These are phyloP conservation scores for Triangularia setosa DNA, from an alignment of 2,329 filamentous ascomycete genomes.

Conservation along the genomic window DNA sequence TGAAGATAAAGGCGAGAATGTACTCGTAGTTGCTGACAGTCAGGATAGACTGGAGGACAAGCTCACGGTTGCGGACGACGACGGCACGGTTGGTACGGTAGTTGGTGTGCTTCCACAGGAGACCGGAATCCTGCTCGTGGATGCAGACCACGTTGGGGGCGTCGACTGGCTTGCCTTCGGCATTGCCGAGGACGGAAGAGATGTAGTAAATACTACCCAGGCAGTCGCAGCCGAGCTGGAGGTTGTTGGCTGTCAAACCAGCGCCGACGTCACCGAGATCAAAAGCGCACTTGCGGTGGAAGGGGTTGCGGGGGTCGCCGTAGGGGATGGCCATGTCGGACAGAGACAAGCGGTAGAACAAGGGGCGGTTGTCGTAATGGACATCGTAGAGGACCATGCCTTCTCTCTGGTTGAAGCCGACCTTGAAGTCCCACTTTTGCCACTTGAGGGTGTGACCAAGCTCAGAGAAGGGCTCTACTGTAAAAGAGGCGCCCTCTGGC, in stretches of 20 bases:
- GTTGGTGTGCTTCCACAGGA: slow-evolving; percentile 69
- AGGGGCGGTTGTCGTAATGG: slow-evolving; percentile 54
- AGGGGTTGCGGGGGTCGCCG: slow-evolving; percentile 57
- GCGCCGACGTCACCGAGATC: slow-evolving; percentile 64
- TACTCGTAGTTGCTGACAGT: slow-evolving; percentile 71
- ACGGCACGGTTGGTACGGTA: slow-evolving; percentile 60
- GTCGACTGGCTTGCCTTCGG: slow-evolving; percentile 50
- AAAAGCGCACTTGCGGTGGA: slow-evolving; percentile 63
- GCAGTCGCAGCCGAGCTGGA: slow-evolving; percentile 64
- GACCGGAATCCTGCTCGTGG: slow-evolving; percentile 67
- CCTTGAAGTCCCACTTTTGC: slow-evolving; percentile 56
- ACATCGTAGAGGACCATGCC: slow-evolving; percentile 61
- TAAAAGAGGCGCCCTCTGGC: slow-evolving; percentile 60
- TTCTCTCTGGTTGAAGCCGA: slow-evolving; percentile 62
- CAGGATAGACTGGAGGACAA: slow-evolving; percentile 65
- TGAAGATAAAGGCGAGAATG: slow-evolving; percentile 61
- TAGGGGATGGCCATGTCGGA: slow-evolving; percentile 65
- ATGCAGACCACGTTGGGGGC: slow-evolving; percentile 62
- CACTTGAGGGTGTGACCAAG: slow-evolving; percentile 30
- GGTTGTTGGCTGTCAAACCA: slow-evolving; percentile 62
- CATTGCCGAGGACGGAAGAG: slow-evolving; percentile 48
- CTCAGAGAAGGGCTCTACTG: slow-evolving; percentile 27
- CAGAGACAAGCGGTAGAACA: slow-evolving; percentile 56
- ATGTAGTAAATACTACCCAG: slow-evolving; percentile 61
- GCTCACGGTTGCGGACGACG: slow-evolving; percentile 56